Base-by-base conservation (phyloP, 2,329 filamentous ascomycete genomes). In the Rutstroemia sp. region DNA sequence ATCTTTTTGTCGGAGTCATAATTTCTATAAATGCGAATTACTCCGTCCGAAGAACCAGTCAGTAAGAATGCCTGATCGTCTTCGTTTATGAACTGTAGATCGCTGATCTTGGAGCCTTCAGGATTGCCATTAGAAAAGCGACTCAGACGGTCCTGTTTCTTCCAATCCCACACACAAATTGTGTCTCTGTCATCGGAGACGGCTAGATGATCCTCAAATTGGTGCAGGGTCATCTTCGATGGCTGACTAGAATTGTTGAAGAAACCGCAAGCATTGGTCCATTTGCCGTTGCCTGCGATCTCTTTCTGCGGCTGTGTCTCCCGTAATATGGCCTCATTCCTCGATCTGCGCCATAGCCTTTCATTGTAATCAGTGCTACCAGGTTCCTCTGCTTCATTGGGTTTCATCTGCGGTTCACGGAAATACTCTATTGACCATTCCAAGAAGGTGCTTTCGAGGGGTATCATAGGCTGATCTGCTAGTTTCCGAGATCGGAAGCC, bases 341-440 rank as follows among this genome's bases (percentile, higher is more conserved):
- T 86, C 56, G 91, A 88, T 60, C 94, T 82, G 61, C 92, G 81
- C 94, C 94, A 99, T 2, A 99, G 77, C 16, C 94, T 85, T 69
- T 94, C 87, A 65, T 99, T 99, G 73, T 97, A 99, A 71, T 97
- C 92, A 16, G 89, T 89, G 67, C 91, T 96, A 37, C 94, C 94
- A 14, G 94, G 94, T 69, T 99, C 94, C 65, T 99, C 94, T 23
- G 92, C 89, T 70, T 99, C 94, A 57, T 88, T 92, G 3, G 90
- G 87, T 69, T 94, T 95, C 94, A 99, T 97, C 72, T 99, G 94
- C 34, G 94, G 94, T 71, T 97, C 92, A 30, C 92, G 89, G 78
- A 97, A 99, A 71, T 99, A 97, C 71, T 92, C 92, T 46, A 94
- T 91, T 4, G 92, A 96, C 92, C 92, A 99, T 61, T 96, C 90